A percentile compares a stretch with the other conserved stretches of the same genome.
Evolutionary conservation across 495 filamentous ascomycete species (phyloP).

Genomic region (Clavariopsis aquatica): DNA sequence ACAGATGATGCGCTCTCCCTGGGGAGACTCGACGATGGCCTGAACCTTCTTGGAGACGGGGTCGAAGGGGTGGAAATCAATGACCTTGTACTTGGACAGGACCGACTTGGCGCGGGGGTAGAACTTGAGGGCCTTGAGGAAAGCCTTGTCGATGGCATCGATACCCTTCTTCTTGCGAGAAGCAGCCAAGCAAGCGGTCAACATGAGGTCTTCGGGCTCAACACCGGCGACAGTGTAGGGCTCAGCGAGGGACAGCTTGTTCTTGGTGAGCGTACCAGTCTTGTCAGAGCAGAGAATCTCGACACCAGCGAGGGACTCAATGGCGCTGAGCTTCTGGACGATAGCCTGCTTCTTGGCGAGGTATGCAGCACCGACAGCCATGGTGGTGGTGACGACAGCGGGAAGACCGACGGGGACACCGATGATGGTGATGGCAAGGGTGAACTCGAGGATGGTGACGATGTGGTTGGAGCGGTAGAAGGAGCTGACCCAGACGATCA

Average conservation of each 20-base stretch:
- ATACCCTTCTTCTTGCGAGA: slow-evolving; percentile 94
- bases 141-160: slow-evolving; percentile 93
- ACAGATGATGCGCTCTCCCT: slow-evolving; percentile 79
- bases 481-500: slow-evolving; percentile 80
- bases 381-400: slow-evolving; percentile 92
- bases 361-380: slow-evolving; percentile 94
- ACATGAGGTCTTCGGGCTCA: slow-evolving; percentile 80
- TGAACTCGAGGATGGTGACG: slow-evolving; percentile 76
- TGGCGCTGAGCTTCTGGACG: slow-evolving; percentile 92
- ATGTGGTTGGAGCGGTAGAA: slow-evolving; percentile 84
- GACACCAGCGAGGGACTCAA: slow-evolving; percentile 89
- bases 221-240: slow-evolving; percentile 80
- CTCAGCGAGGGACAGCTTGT: slow-evolving; percentile 83
- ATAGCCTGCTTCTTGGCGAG: slow-evolving; percentile 94
- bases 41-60: slow-evolving; percentile 92
- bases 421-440: slow-evolving; percentile 83
- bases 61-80: slow-evolving; percentile 87
- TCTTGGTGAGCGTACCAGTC: slow-evolving; percentile 90
- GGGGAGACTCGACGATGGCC: slow-evolving; percentile 76
- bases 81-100: slow-evolving; percentile 72
- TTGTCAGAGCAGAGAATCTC: slow-evolving; percentile 98
- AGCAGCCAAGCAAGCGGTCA: slow-evolving; percentile 86
- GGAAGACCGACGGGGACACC: slow-evolving; percentile 96
- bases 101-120: slow-evolving; percentile 77
- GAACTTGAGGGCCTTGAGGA: slow-evolving; percentile 76